A percentile compares a stretch with the other conserved stretches of the same genome.
phyloP scores from a whole-genome alignment of 176 grass and related monocot species.

The Aegilops longissima region DNA sequence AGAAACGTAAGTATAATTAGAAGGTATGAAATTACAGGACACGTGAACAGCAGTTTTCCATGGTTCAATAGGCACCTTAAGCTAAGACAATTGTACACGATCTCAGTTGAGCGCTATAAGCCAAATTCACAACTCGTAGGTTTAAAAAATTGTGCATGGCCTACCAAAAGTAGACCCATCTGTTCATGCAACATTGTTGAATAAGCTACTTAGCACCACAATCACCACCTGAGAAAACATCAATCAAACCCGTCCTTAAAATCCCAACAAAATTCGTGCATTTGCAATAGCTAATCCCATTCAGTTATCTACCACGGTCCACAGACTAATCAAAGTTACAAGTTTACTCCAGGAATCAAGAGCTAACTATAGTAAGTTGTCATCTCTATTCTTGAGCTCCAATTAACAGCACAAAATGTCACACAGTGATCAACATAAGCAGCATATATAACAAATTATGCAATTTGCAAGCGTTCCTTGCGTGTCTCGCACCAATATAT shows the following conservation, averaged over 20 bases:
- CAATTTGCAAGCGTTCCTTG: not conserved
- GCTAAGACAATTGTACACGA: not conserved
- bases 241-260: not conserved
- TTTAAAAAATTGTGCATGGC: not conserved
- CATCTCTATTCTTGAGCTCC: slow-evolving; percentile 11
- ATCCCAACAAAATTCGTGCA: not conserved
- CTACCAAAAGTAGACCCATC: not conserved
- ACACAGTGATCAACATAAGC: not conserved
- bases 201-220: slow-evolving; percentile 12
- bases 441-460: not conserved
- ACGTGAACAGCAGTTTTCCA: not conserved
- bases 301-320: slow-evolving; percentile 4
- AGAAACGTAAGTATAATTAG: not conserved
- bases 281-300: not conserved
- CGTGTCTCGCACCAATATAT: not conserved
- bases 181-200: not conserved
- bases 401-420: not conserved
- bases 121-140: not conserved
- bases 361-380: not conserved
- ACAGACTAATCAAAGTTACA: slow-evolving; percentile 12
- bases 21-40: not conserved
- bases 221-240: not conserved
- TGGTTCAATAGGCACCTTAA: slow-evolving; percentile 5
- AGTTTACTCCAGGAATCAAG: not conserved
- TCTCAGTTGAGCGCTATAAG: not conserved